Base-by-base conservation (phyloP, 2,329 filamentous ascomycete genomes). In the Alternaria hordeiaustralica region DNA sequence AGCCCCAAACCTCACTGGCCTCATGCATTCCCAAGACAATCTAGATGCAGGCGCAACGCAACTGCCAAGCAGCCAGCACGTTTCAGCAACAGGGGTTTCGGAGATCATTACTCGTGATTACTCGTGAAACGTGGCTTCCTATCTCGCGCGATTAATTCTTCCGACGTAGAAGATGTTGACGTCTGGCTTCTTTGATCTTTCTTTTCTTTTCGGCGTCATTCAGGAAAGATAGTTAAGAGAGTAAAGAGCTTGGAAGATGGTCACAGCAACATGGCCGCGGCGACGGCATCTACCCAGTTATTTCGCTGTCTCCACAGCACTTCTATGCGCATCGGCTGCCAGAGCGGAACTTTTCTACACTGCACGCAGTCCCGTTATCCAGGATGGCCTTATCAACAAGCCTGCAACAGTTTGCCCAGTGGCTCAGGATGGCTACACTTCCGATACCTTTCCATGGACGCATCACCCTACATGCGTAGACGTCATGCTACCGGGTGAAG, bases 381-480 rank as follows among this genome's bases (percentile, higher is more conserved):
- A 73, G 13, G 69, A 75, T 51, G 65, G 64, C 0, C 49, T 75
- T 8, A 56, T 70, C 30, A 64, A 70, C 11, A 60, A 55, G 7
- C 60, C 71, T 3, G 46, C 61, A 7, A 58, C 55, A n/a, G 61
- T 21, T 33, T 77, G 74, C 53, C 73, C 71, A 2, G 68, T 74
- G 5, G 53, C 65, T 2, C 69, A 69, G 28, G 72, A 76, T 59
- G 72, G 72, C 4, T 51, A 67, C 3, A 74, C 74, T 0, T 71
- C 66, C 9, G 63, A 70, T 9, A 70, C 71, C 4, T 77, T 77
- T 28, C 73, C 73, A 5, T 76, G 73, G 74, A 77, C 73, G 7
- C 69, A 75, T 21, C 63, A 68, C 25, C 75, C 75, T 6, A 72
- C 70, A n/a, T 77, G 75, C 36, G 60, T 74, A 3, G 36, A 70